Percentiles rank a stretch among this genome's conserved stretches.
These are phyloP conservation scores for Microdochium paspali DNA, from an alignment of 2,329 filamentous ascomycete species.

Conservation along the genomic window DNA sequence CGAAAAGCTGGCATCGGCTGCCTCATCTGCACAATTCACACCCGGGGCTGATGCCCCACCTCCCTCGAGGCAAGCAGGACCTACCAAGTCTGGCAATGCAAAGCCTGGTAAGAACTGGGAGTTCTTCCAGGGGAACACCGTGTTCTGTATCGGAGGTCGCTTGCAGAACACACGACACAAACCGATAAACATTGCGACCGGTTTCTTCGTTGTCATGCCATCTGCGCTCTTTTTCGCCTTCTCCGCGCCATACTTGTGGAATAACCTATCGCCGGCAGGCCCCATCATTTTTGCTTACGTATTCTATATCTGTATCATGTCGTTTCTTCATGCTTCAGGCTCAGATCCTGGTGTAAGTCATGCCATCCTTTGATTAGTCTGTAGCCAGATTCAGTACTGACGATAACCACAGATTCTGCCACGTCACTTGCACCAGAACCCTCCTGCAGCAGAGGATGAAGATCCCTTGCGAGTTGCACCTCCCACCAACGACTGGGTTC, in stretches of 20 bases:
- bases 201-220: constrained; percentile 69
- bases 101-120: constrained; percentile 68
- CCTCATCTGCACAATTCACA: constrained; percentile 60
- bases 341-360: constrained; percentile 82
- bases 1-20: constrained; percentile 75
- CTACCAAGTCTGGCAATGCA: constrained; percentile 22
- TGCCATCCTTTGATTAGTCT: constrained; percentile 2
- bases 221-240: constrained; percentile 75
- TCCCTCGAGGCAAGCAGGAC: constrained; percentile 11
- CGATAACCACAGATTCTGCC: constrained; percentile 66
- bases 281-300: constrained; percentile 86
- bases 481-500: constrained; percentile 85
- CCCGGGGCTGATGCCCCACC: constrained; percentile 13
- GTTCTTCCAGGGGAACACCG: constrained; percentile 88
- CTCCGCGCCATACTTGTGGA: constrained; percentile 79
- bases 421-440: constrained; percentile 82
- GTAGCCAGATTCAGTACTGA: background rate
- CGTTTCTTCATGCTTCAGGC: constrained; percentile 85
- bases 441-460: constrained; percentile 63
- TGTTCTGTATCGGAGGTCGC: constrained; percentile 79
- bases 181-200: constrained; percentile 84
- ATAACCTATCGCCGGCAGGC: constrained; percentile 76
- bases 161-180: constrained; percentile 80
- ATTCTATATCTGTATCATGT: constrained; percentile 85
- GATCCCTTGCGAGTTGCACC: constrained; percentile 77